A percentile compares a stretch with the other conserved stretches of the same genome.
These are phyloP conservation scores for Candida mesenterica DNA, from an alignment of 1,139 yeast species.

Conservation along the genomic window DNA sequence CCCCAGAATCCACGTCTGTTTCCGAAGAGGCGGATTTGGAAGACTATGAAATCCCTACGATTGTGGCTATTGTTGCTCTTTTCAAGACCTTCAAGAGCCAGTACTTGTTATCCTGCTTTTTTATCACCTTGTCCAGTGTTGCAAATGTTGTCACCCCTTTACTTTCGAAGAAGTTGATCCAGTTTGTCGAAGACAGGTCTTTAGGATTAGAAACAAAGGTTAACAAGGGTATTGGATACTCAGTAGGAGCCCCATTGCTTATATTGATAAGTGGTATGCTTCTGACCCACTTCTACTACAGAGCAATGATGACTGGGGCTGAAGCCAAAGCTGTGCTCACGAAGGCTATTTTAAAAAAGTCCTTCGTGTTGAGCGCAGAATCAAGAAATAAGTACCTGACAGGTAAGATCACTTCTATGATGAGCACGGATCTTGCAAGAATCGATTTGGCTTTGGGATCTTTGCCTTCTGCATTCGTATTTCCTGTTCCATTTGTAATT, in stretches of 20 bases:
- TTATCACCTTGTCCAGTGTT: conserved; percentile 19
- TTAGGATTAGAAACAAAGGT: conserved; percentile 18
- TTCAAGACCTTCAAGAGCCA: conserved; percentile 30
- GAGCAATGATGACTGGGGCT: conserved; percentile 49
- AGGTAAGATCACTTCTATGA: conserved; percentile 46
- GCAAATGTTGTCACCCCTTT: conserved; percentile 25
- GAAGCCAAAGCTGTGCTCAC: conserved; percentile 35
- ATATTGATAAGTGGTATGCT: conserved; percentile 41
- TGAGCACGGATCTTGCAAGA: conserved; percentile 81
- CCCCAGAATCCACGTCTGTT: conserved; percentile 18
- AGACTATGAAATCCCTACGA: conserved; percentile 19
- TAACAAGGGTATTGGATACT: conserved; percentile 35
- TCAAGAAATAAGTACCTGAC: conserved; percentile 28
- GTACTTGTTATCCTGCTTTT: conserved; percentile 21
- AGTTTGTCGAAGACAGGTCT: conserved; percentile 36
- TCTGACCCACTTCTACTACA: conserved; percentile 62
- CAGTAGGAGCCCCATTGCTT: conserved; percentile 24
- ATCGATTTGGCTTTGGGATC: conserved; percentile 74
- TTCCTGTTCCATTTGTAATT: conserved; percentile 62
- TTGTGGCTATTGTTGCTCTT: conserved; percentile 20
- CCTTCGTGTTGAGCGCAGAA: conserved; percentile 28
- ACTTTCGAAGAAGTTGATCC: conserved; percentile 41
- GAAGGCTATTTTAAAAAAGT: conserved; percentile 31
- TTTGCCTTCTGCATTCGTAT: conserved; percentile 61
- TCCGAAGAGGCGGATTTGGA: conserved; percentile 25